Base-by-base conservation (phyloP, 2,329 filamentous ascomycete genomes). In the Ophiosphaerella korrae region DNA sequence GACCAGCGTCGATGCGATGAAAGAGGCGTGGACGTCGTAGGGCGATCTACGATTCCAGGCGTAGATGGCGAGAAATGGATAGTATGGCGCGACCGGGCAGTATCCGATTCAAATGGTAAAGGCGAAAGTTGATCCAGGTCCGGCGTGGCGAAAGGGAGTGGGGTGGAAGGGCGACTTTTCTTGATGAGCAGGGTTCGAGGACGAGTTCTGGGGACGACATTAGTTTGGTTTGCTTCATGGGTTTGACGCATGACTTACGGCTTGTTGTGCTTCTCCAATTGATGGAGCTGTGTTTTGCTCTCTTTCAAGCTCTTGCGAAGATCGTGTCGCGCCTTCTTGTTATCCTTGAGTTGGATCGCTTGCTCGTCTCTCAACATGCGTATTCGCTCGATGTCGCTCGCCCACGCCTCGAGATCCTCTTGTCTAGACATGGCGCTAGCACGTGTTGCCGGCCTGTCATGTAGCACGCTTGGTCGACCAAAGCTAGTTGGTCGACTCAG, bases 341-440 rank as follows among this genome's bases (percentile, higher is more conserved):
- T 61, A 12, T 66, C 69, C 39, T 63, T 64, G n/a, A 74, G 53
- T 41, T 71, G 67, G 3, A 69, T 48, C 0, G 62, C 66, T 11
- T 67, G 63, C 44, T 74, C 70, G 12, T 72, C 54, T 26, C 72
- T 52, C 31, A 68, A 55, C 60, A 71, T 64, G 18, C 70, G 66
- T 13, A 73, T 57, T 14, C 68, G 58, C 35, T 74, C 71, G 6
- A 74, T 59, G 39, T 74, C 69, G 16, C 52, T 60, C 0, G 66
- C 63, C 71, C 72, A 74, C 1, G 60, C 47, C 1, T 64, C 63
- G 3, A 66, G 57, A 13, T 64, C 62, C 5, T 63, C 58, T n/a
- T 53, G 53, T 7, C 42, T 53, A 3, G 59, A 60, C 7, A 42
- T 37, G 5, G 57, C 57, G 18, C 62, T 70, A 2, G 49, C 53